These are phyloP conservation scores for Juglanconis oblonga DNA, from an alignment of 2,329 filamentous ascomycete genomes.

Conservation along the genomic window DNA sequence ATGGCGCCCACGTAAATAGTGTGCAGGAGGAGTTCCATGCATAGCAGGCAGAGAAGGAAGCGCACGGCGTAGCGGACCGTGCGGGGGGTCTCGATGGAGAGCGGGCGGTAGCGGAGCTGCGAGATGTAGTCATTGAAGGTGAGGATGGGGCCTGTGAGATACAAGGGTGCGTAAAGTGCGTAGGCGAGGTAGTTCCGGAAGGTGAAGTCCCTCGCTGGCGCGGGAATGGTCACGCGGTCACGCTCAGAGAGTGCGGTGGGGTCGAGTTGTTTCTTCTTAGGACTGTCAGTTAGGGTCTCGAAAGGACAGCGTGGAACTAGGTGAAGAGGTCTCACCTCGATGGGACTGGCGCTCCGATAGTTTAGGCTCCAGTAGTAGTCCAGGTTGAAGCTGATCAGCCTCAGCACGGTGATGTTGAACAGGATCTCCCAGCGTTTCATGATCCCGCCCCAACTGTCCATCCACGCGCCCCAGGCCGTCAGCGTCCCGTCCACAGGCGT, in stretches of 20 bases:
- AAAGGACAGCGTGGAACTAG: not conserved
- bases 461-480: constrained; percentile 62
- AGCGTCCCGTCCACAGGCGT: constrained; percentile 34
- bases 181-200: constrained; percentile 91
- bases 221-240: constrained; percentile 77
- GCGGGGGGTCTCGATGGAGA: constrained; percentile 66
- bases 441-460: constrained; percentile 81
- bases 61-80: constrained; percentile 80
- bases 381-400: constrained; percentile 93
- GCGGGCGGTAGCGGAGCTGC: constrained; percentile 71
- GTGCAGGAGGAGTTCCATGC: constrained; percentile 90
- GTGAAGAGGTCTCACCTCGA: constrained; percentile 67
- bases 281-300: constrained; percentile 54
- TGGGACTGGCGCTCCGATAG: constrained; percentile 57
- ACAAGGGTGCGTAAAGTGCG: constrained; percentile 85
- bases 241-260: constrained; percentile 81
- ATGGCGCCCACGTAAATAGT: constrained; percentile 94
- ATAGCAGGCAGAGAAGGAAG: constrained; percentile 74
- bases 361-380: constrained; percentile 93
- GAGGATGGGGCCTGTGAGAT: constrained; percentile 87
- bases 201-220: constrained; percentile 66
- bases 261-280: constrained; percentile 97
- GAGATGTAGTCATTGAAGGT: constrained; percentile 98
- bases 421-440: constrained; percentile 92
- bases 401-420: constrained; percentile 92